Conservation (phyloP, 2,329 filamentous ascomycete genomes). For the Colletotrichum melonis region DNA sequence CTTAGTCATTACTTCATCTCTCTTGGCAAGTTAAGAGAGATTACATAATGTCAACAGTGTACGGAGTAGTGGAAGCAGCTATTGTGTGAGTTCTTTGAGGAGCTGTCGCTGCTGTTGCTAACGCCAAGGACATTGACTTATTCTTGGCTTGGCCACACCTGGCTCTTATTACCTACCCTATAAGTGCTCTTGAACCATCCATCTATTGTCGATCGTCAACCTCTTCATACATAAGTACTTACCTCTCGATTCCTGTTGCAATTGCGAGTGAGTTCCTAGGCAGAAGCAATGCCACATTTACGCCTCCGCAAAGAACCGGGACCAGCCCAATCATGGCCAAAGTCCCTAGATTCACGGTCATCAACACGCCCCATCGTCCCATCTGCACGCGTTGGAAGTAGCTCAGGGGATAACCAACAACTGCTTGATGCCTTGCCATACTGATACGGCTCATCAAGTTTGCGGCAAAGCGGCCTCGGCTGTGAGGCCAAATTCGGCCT, state of each 20-base stretch:
- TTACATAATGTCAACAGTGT: constrained; percentile 22
- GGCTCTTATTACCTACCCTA: no score
- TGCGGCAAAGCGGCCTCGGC: not conserved
- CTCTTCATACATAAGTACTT: not conserved
- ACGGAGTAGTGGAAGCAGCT: not conserved
- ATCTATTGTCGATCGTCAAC: not conserved
- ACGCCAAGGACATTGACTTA: no score
- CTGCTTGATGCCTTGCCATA: not conserved
- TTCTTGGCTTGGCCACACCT: not conserved
- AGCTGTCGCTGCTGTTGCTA: not conserved
- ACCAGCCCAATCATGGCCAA: not conserved
- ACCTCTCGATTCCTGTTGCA: not conserved
- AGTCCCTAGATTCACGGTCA: not conserved
- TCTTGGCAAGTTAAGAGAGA: constrained; percentile 24
- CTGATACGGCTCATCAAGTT: no score
- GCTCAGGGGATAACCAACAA: not conserved
- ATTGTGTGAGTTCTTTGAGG: not conserved
- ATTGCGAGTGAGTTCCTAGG: not conserved
- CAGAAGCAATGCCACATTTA: not conserved
- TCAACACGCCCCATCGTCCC: not conserved
- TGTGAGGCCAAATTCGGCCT: not conserved
- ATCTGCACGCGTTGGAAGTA: not conserved
- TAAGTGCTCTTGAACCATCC: not conserved
- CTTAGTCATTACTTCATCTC: constrained; percentile 24
- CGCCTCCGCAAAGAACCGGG: not conserved